Evolutionary conservation across 163 green algal genomes (phyloP), one percentile per base, ranked within the genome.

Genomic region (Scenedesmus sp.): DNA sequence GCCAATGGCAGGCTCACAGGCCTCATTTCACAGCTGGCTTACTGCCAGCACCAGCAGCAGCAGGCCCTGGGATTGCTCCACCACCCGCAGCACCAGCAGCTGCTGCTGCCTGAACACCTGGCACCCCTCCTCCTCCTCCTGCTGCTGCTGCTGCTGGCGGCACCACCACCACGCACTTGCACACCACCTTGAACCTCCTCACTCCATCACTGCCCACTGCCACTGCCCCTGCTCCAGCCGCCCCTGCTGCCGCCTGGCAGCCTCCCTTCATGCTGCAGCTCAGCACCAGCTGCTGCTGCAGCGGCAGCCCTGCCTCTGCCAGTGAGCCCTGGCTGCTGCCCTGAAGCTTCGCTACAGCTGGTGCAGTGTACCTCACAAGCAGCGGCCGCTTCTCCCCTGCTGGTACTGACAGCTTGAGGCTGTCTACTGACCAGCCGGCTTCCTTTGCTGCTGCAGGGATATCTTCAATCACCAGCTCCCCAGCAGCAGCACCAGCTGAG

Each of bases 391-490:
- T 60, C 66, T 92, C 88, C 23, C 88, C 88, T 23, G 81, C 77
- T 23, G 62, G 64, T 3, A 46, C 88, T 59, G 81, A n/a, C 12
- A 88, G 2, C 64, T 92, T 92, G 7, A 74, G 16, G 3, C 7
- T 46, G 10, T 92, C 88, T 4, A 92, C 16, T 4, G 62, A 85
- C 88, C 88, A 92, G 7, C 88, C 88, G 15, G 88, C 81, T 8
- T 88, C 88, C n/a, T 82, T 88, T 18, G 88, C 88, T 56, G 81
- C 88, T 84, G 60, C 81, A 54, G 88, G 15, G 2, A 92, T 9
- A 0, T 92, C 88, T 20, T 92, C 88, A 2, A 84, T n/a, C 13
- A 84, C 18, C 23, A 92, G 18, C 81, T 89, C 88, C 2, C 79
- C 88, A 52, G 88, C 56, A 18, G 54, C 81, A 73, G 18, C 81